Evolutionary conservation across 2,329 filamentous ascomycete genomes (phyloP).

Genomic region (Fusarium staphyleae): DNA sequence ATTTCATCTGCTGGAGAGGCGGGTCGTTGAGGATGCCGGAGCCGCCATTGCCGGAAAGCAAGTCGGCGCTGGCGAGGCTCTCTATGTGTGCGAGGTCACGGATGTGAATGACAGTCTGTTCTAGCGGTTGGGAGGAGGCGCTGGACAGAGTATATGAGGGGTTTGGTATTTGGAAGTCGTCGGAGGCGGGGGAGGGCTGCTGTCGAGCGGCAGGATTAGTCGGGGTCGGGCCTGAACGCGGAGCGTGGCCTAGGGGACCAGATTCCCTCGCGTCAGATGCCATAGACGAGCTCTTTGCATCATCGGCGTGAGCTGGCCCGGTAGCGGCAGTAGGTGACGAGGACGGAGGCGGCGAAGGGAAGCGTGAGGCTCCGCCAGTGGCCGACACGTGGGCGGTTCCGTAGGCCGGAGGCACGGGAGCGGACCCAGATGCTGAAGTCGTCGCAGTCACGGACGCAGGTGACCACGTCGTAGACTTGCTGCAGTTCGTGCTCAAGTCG

Average conservation of each 20-base stretch:
- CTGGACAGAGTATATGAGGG: slow-evolving; percentile 46
- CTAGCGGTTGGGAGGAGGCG: slow-evolving; percentile 39
- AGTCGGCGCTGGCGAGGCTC: slow-evolving; percentile 81
- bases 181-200: slow-evolving; percentile 49
- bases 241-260: slow-evolving; percentile 40
- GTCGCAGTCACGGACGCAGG: slow-evolving; percentile 23
- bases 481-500: slow-evolving; percentile 28
- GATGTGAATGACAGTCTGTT: slow-evolving; percentile 73
- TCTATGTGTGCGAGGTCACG: slow-evolving; percentile 91
- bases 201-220: slow-evolving; percentile 35
- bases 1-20: slow-evolving; percentile 67
- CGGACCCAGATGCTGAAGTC: slow-evolving; percentile 27
- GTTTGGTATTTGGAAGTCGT: slow-evolving; percentile 49
- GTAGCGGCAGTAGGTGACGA: slow-evolving; percentile 56
- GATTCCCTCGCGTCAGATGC: slow-evolving; percentile 50
- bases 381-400: slow-evolving; percentile 41
- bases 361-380: slow-evolving; percentile 53
- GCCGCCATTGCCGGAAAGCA: slow-evolving; percentile 58
- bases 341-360: slow-evolving; percentile 63
- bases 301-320: slow-evolving; percentile 48
- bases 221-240: slow-evolving; percentile 31
- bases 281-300: slow-evolving; percentile 58
- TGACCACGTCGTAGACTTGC: slow-evolving; percentile 24
- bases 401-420: slow-evolving; percentile 34
- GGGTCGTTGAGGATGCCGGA: slow-evolving; percentile 59